These are phyloP conservation scores for Nectriaceae sp. DNA, from an alignment of 2,329 filamentous ascomycete genomes.

Conservation along the genomic window DNA sequence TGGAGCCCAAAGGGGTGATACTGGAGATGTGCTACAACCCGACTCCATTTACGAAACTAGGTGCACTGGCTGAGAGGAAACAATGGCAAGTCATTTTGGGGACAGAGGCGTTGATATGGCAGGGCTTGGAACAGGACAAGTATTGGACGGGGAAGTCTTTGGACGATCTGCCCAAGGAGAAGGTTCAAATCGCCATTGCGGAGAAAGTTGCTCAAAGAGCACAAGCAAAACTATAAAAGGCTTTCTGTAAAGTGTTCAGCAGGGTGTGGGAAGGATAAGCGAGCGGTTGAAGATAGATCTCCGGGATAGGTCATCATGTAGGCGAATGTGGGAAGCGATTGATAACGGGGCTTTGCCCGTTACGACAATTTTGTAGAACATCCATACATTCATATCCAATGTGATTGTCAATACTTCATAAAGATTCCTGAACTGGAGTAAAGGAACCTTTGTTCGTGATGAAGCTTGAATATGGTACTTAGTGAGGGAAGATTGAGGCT, in stretches of 20 bases:
- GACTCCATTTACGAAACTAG: conserved; percentile 66
- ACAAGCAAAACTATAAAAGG: conserved; percentile 25
- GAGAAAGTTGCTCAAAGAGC: conserved; percentile 37
- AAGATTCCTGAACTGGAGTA: too few relatives aligned
- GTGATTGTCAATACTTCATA: too few relatives aligned
- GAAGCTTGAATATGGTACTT: too few relatives aligned
- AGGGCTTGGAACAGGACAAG: conserved; percentile 69
- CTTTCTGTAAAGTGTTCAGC: too few relatives aligned
- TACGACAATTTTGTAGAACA: too few relatives aligned
- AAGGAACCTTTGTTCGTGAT: too few relatives aligned
- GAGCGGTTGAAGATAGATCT: too few relatives aligned
- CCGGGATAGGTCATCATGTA: too few relatives aligned
- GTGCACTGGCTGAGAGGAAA: conserved; percentile 57
- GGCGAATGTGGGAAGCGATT: too few relatives aligned
- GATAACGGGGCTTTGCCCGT: too few relatives aligned
- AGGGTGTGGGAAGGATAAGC: neutral
- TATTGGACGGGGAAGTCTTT: conserved; percentile 66
- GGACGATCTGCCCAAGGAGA: conserved; percentile 59
- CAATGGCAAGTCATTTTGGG: conserved; percentile 77
- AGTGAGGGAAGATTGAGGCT: too few relatives aligned
- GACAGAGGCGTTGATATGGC: conserved; percentile 76
- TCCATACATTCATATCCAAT: too few relatives aligned
- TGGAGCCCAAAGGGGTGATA: conserved; percentile 64
- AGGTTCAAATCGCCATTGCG: conserved; percentile 56
- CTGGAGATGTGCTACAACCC: conserved; percentile 87